Conservation (phyloP, 805 yeast genomes). For the Starmerella potacharoeniae region DNA sequence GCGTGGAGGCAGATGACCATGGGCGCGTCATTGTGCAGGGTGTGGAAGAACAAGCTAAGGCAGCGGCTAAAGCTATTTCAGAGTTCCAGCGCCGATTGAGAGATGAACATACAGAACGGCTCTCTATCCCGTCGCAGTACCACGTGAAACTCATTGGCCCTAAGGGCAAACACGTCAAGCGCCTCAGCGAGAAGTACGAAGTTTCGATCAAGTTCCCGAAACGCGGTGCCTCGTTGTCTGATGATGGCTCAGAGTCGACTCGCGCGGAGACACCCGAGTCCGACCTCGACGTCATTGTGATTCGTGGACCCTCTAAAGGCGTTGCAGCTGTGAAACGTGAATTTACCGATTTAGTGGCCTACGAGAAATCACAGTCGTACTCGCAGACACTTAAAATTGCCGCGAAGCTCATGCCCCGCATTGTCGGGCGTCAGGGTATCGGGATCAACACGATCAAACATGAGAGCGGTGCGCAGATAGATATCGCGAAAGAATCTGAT, state of each 20-base stretch:
- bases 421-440: constrained; percentile 85
- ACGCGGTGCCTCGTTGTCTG: constrained; percentile 20
- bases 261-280: constrained; percentile 2
- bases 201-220: constrained; percentile 69
- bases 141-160: constrained; percentile 79
- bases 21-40: constrained; percentile 59
- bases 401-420: constrained; percentile 59
- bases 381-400: constrained; percentile 57
- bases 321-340: constrained; percentile 34
- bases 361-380: constrained; percentile 78
- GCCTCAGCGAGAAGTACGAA: constrained; percentile 77
- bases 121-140: constrained; percentile 63
- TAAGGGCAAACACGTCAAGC: constrained; percentile 65
- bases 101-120: constrained; percentile 58
- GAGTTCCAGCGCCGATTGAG: constrained; percentile 63
- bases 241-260: neutral
- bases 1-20: constrained; percentile 57
- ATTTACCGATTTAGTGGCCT: constrained; percentile 66
- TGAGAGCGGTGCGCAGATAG: constrained; percentile 40
- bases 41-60: constrained; percentile 62
- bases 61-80: constrained; percentile 49
- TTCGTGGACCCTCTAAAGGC: constrained; percentile 60
- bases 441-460: constrained; percentile 70
- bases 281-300: constrained; percentile 37
- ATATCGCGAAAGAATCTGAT: constrained; percentile 40